These are phyloP conservation scores for Puccinia polysora DNA, from an alignment of 1,284 basidiomycete genomes.

Conservation along the genomic window DNA sequence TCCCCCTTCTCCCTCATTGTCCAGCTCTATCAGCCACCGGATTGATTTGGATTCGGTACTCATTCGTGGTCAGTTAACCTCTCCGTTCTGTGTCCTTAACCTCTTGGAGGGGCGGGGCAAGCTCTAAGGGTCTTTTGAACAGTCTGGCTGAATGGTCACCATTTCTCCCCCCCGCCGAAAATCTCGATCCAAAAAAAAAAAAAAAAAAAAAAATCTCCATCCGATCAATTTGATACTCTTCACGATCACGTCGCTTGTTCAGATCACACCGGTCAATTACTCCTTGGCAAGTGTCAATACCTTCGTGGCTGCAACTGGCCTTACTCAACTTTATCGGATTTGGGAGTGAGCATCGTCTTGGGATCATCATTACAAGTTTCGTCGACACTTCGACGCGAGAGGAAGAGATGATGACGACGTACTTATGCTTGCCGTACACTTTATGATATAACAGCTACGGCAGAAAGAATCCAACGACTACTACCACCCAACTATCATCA, in stretches of 20 bases:
- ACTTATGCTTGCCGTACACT: too few species aligned
- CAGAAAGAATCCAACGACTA: too few species aligned
- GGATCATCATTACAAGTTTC: too few species aligned
- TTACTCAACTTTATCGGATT: slow-evolving; percentile 42
- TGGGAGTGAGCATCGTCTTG: slow-evolving; percentile 33
- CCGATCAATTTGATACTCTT: neutral
- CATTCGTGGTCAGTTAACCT: slow-evolving; percentile 22
- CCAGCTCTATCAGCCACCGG: slow-evolving; percentile 36
- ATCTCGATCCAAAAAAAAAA: neutral
- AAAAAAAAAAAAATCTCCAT: neutral
- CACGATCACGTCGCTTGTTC: neutral
- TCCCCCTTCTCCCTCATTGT: neutral
- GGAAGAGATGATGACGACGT: too few species aligned
- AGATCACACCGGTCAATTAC: slow-evolving; percentile 41
- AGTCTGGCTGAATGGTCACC: neutral
- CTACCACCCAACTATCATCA: too few species aligned
- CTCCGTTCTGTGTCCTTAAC: neutral
- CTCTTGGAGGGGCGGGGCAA: neutral
- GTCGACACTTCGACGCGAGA: too few species aligned
- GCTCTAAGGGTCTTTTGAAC: neutral
- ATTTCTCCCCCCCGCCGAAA: too few species aligned
- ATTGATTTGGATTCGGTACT: slow-evolving; percentile 39
- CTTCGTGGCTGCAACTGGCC: slow-evolving; percentile 28
- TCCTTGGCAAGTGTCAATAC: slow-evolving; percentile 41
- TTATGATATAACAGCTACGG: too few species aligned